These are phyloP conservation scores for Colletotrichum brevisporum DNA, from an alignment of 2,329 filamentous ascomycete species.

Conservation along the genomic window DNA sequence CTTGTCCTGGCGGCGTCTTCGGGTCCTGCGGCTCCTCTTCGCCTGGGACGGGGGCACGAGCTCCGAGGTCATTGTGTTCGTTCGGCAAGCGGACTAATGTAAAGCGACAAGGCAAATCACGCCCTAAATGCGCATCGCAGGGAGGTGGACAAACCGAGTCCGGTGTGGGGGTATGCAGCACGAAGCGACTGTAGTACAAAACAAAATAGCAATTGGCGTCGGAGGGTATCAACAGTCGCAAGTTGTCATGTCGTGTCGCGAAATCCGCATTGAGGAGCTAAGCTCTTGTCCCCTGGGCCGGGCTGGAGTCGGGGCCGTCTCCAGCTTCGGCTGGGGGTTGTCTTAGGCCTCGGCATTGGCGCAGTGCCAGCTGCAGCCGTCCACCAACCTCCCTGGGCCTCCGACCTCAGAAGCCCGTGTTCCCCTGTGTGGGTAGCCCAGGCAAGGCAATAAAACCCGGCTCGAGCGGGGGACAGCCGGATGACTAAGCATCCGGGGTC, in stretches of 20 bases:
- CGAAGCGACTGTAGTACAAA: background rate
- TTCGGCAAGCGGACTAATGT: conserved; percentile 1
- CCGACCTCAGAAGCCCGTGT: background rate
- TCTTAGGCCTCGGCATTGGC: conserved; percentile 40
- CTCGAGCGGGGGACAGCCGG: conserved; percentile 10
- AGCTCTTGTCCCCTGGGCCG: conserved; percentile 24
- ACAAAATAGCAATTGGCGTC: conserved; percentile 12
- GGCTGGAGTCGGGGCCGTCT: conserved; percentile 28
- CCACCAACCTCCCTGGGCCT: conserved; percentile 16
- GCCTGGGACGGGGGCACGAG: conserved; percentile 46
- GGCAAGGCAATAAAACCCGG: conserved; percentile 2
- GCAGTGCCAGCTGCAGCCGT: conserved; percentile 32
- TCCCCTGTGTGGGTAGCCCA: background rate
- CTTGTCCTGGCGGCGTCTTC: conserved; percentile 76
- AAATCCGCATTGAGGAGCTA: conserved; percentile 29
- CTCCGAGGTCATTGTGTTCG: conserved; percentile 41
- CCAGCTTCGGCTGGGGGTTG: conserved; percentile 36
- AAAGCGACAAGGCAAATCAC: conserved; percentile 16
- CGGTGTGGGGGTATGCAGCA: background rate
- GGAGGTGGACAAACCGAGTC: background rate
- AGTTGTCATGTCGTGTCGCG: conserved; percentile 18
- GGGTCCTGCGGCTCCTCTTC: conserved; percentile 56
- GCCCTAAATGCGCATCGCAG: conserved; percentile 29
- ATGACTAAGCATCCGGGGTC: conserved; percentile 30
- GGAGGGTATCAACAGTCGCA: conserved; percentile 9